A percentile compares a stretch with the other conserved stretches of the same genome.
phyloP scores from a whole-genome alignment of 2,329 filamentous ascomycete genomes.

The Diaporthe vexans region DNA sequence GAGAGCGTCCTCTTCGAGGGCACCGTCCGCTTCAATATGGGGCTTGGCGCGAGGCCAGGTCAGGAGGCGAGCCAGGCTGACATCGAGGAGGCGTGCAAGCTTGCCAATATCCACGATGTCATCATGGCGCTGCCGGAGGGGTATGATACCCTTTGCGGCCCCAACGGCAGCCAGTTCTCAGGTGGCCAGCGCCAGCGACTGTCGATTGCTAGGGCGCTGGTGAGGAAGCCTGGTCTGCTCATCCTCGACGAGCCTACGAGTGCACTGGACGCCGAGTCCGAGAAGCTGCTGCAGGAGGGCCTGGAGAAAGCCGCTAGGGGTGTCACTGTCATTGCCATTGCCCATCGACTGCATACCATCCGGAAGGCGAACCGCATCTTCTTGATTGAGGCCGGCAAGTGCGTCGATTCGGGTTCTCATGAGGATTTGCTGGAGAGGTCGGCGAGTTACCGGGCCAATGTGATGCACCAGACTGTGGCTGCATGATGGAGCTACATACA shows the following conservation, averaged over 20 bases:
- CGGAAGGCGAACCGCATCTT: slow-evolving; percentile 59
- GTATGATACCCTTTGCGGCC: slow-evolving; percentile 70
- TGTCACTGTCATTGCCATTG: slow-evolving; percentile 59
- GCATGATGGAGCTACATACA: background rate
- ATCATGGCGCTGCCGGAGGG: slow-evolving; percentile 68
- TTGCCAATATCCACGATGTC: slow-evolving; percentile 72
- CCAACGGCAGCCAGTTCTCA: slow-evolving; percentile 75
- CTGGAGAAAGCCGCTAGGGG: slow-evolving; percentile 62
- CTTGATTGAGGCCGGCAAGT: slow-evolving; percentile 56
- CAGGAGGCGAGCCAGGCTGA: slow-evolving; percentile 62
- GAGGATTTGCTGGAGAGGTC: slow-evolving; percentile 48
- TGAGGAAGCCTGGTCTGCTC: slow-evolving; percentile 74
- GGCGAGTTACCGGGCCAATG: slow-evolving; percentile 50
- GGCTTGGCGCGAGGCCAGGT: slow-evolving; percentile 57
- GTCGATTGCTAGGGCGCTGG: slow-evolving; percentile 76
- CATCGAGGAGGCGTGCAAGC: slow-evolving; percentile 68
- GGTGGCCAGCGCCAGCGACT: slow-evolving; percentile 80
- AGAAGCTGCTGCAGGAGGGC: slow-evolving; percentile 69
- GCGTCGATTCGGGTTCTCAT: slow-evolving; percentile 54
- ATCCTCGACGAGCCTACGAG: slow-evolving; percentile 80
- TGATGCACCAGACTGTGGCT: slow-evolving; percentile 51
- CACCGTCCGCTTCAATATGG: slow-evolving; percentile 57
- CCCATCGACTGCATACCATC: slow-evolving; percentile 61
- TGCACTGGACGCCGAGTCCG: slow-evolving; percentile 74
- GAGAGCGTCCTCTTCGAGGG: slow-evolving; percentile 59